phyloP scores from a whole-genome alignment of 2,329 filamentous ascomycete genomes.

The Rhinocladiella similis region DNA sequence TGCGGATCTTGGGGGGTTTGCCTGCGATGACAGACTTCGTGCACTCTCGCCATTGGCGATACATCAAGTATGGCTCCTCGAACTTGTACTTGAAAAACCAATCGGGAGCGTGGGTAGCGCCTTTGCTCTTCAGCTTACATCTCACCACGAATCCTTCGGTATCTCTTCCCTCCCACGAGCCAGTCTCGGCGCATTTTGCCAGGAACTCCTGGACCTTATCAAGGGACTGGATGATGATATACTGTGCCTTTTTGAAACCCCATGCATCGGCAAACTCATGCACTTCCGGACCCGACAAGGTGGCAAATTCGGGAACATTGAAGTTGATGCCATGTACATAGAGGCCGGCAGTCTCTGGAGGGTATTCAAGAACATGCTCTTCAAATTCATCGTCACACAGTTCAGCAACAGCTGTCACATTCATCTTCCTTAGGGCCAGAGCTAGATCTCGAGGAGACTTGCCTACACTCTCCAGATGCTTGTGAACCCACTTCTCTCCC shows the following conservation, averaged over 20 bases:
- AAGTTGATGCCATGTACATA: conserved; percentile 96
- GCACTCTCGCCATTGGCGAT: conserved; percentile 96
- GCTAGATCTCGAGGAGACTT: conserved; percentile 80
- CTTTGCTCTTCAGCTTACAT: conserved; percentile 65
- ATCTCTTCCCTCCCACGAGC: conserved; percentile 84
- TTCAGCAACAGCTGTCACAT: conserved; percentile 92
- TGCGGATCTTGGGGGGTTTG: conserved; percentile 73
- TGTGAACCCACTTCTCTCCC: conserved; percentile 79
- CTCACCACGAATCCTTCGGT: conserved; percentile 97
- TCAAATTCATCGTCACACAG: conserved; percentile 96
- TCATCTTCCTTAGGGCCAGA: conserved; percentile 70
- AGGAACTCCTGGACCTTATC: conserved; percentile 75
- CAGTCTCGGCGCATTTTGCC: conserved; percentile 81
- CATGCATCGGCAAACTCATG: conserved; percentile 87
- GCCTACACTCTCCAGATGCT: conserved; percentile 73
- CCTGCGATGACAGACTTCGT: conserved; percentile 84
- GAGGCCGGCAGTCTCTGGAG: conserved; percentile 76
- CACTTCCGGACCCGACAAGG: conserved; percentile 78
- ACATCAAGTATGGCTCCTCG: conserved; percentile 98
- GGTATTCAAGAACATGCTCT: conserved; percentile 92
- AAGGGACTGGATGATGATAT: conserved; percentile 74
- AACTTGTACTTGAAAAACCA: conserved; percentile 99
- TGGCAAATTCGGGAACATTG: conserved; percentile 89
- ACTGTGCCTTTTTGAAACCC: conserved; percentile 89
- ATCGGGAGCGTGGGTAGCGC: conserved; percentile 60